Evolutionary conservation across 495 filamentous ascomycete genomes (phyloP).

Genomic region (Pyrenopolyporus hunteri): DNA sequence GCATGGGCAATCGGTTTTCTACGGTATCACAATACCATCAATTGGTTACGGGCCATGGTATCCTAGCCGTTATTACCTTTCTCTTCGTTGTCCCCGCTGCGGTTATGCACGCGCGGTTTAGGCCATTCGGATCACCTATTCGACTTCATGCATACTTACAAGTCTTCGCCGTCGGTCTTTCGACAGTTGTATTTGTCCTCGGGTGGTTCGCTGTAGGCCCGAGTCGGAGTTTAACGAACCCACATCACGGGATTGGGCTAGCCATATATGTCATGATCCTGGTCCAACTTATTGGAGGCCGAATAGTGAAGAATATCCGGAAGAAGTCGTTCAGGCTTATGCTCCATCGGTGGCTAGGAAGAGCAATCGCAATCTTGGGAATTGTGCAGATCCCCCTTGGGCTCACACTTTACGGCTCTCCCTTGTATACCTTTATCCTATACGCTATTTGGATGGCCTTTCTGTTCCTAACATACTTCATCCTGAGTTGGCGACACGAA

Average conservation of each 20-base stretch:
- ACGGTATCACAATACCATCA: slow-evolving; percentile 75
- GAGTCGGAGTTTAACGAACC: slow-evolving; percentile 81
- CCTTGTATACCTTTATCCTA: slow-evolving; percentile 80
- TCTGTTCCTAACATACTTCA: slow-evolving; percentile 71
- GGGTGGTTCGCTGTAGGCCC: slow-evolving; percentile 83
- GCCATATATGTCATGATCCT: slow-evolving; percentile 86
- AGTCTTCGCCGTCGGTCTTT: slow-evolving; percentile 73
- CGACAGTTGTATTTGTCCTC: slow-evolving; percentile 75
- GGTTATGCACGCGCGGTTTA: slow-evolving; percentile 79
- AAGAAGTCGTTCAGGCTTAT: slow-evolving; percentile 71
- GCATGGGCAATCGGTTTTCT: slow-evolving; percentile 90
- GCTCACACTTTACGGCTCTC: slow-evolving; percentile 90
- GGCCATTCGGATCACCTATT: slow-evolving; percentile 66
- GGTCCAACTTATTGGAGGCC: slow-evolving; percentile 80
- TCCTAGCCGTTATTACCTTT: slow-evolving; percentile 87
- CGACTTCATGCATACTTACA: slow-evolving; percentile 84
- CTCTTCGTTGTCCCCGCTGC: slow-evolving; percentile 81
- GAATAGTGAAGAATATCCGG: slow-evolving; percentile 66
- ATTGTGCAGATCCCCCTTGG: slow-evolving; percentile 89
- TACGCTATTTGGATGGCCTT: slow-evolving; percentile 75
- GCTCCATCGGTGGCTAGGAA: slow-evolving; percentile 88
- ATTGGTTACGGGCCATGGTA: slow-evolving; percentile 81
- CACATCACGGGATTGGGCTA: slow-evolving; percentile 92
- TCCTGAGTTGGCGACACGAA: slow-evolving; percentile 71
- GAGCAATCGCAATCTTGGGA: slow-evolving; percentile 75